Evolutionary conservation across 768 basidiomycete species (phyloP).

Genomic region (Pleurotus salmoneostramineus): DNA sequence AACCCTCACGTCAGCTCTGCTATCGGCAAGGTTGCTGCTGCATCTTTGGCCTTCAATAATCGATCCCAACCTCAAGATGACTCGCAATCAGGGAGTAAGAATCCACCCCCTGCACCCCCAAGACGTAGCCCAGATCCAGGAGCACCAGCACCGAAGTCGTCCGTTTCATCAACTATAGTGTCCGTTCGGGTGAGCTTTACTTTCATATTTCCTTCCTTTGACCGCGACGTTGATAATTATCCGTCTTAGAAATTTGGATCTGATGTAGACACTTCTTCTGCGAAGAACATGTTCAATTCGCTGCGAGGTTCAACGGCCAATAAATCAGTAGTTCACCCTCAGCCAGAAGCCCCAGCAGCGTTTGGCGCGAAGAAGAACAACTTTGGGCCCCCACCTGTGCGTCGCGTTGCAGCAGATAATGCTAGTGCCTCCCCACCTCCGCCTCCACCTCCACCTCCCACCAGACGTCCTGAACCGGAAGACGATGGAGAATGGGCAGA

Average conservation of each 20-base stretch:
- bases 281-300: slow-evolving; percentile 43
- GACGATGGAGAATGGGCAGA: slow-evolving; percentile 70
- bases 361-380: slow-evolving; percentile 37
- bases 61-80: slow-evolving; percentile 20
- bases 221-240: not conserved
- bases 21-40: slow-evolving; percentile 55
- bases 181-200: slow-evolving; percentile 19
- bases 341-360: slow-evolving; percentile 31
- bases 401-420: slow-evolving; percentile 24
- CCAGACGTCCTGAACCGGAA: slow-evolving; percentile 22
- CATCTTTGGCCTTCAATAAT: slow-evolving; percentile 38
- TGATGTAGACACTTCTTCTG: slow-evolving; percentile 51
- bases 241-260: slow-evolving; percentile 48
- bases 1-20: slow-evolving; percentile 37
- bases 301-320: slow-evolving; percentile 38
- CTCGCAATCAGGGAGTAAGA: slow-evolving; percentile 11
- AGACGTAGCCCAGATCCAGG: slow-evolving; percentile 8
- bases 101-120: slow-evolving; percentile 21
- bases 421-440: slow-evolving; percentile 13
- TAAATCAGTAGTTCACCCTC: slow-evolving; percentile 22
- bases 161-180: slow-evolving; percentile 22
- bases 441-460: slow-evolving; percentile 22
- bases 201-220: not conserved
- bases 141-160: slow-evolving; percentile 16
- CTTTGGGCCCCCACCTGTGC: slow-evolving; percentile 52